phyloP scores from a whole-genome alignment of 352 stramenopile genomes.

The Plasmopara halstedii region DNA sequence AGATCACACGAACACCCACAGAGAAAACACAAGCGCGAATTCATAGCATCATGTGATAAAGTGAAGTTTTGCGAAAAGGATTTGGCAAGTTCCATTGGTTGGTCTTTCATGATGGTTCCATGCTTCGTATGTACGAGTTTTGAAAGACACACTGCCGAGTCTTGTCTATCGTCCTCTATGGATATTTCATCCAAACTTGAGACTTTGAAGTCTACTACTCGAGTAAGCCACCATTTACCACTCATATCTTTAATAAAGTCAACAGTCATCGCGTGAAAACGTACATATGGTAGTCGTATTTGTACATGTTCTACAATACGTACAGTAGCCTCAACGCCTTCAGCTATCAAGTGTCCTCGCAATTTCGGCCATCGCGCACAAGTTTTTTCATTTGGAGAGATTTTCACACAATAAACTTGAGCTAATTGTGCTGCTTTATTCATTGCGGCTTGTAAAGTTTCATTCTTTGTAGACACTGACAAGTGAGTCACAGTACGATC shows the following conservation, averaged over 20 bases:
- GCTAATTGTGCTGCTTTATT: slow-evolving; percentile 16
- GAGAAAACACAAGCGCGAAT: slow-evolving; percentile 36
- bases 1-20: slow-evolving; percentile 54
- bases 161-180: slow-evolving; percentile 8
- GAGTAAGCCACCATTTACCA: slow-evolving; percentile 64
- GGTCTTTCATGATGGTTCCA: slow-evolving; percentile 12
- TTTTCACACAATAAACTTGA: slow-evolving; percentile 33
- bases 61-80: slow-evolving; percentile 4
- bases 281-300: slow-evolving; percentile 46
- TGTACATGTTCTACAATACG: slow-evolving; percentile 61
- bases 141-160: slow-evolving; percentile 41
- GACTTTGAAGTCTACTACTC: slow-evolving; percentile 47
- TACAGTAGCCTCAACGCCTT: slow-evolving; percentile 38
- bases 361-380: slow-evolving; percentile 42
- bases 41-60: slow-evolving; percentile 6
- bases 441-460: slow-evolving; percentile 23
- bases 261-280: slow-evolving; percentile 41
- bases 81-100: neutral
- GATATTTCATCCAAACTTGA: slow-evolving; percentile 11
- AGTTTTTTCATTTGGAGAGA: slow-evolving; percentile 26
- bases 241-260: slow-evolving; percentile 66
- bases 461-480: slow-evolving; percentile 14
- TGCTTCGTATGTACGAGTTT: slow-evolving; percentile 37
- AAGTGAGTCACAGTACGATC: no score
- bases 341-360: slow-evolving; percentile 40